A percentile compares a stretch with the other conserved stretches of the same genome.
These are phyloP conservation scores for Debaryomyces robertsiae DNA, from an alignment of 1,139 yeast genomes.

Conservation along the genomic window DNA sequence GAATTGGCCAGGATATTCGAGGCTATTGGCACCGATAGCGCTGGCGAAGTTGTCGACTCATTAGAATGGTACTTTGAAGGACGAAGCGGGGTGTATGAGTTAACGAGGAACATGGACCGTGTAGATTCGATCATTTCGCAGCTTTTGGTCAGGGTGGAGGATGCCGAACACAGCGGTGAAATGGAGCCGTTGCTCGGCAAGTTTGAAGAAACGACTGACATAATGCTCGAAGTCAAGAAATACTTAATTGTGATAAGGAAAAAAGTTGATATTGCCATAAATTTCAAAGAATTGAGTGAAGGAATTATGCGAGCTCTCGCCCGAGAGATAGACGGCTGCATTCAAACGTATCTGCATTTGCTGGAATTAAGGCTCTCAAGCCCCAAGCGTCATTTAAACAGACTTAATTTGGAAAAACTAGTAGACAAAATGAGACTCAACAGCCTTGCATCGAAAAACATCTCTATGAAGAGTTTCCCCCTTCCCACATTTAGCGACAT, in stretches of 20 bases:
- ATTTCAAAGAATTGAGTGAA: constrained; percentile 58
- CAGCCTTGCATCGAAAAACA: constrained; percentile 22
- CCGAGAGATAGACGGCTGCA: constrained; percentile 51
- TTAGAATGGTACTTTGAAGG: constrained; percentile 56
- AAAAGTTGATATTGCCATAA: constrained; percentile 55
- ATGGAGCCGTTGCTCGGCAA: constrained; percentile 20
- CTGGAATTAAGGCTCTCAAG: constrained; percentile 44
- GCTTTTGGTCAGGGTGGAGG: constrained; percentile 31
- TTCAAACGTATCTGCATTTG: constrained; percentile 38
- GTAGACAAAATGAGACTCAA: constrained; percentile 39
- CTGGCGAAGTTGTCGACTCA: constrained; percentile 13
- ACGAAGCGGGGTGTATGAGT: constrained; percentile 39
- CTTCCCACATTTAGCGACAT: constrained; percentile 36
- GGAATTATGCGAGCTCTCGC: constrained; percentile 54
- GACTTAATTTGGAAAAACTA: constrained; percentile 44
- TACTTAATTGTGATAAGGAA: constrained; percentile 39
- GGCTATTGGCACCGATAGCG: constrained; percentile 15
- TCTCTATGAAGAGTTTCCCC: constrained; percentile 24
- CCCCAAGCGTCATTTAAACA: constrained; percentile 43
- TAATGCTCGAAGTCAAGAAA: constrained; percentile 44
- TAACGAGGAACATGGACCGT: constrained; percentile 39
- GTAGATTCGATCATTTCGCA: constrained; percentile 52
- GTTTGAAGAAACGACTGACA: constrained; percentile 41
- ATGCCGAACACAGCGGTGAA: constrained; percentile 15
- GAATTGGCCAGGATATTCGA: constrained; percentile 22